A percentile compares a stretch with the other conserved stretches of the same genome.
phyloP scores from a whole-genome alignment of 2,329 filamentous ascomycete species.

The Eutypella sp. region DNA sequence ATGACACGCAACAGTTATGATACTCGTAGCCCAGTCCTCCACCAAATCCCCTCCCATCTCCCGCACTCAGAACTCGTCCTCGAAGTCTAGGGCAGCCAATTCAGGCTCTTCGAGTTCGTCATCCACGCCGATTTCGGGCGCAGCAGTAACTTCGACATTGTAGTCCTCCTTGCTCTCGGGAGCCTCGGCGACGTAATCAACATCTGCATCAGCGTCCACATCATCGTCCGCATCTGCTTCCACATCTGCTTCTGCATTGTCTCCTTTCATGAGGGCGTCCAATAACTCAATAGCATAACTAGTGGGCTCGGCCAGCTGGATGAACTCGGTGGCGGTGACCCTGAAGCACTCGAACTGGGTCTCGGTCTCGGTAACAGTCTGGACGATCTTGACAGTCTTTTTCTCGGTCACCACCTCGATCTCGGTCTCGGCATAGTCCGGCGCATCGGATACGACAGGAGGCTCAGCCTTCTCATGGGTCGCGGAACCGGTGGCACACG shows the following conservation, averaged over 20 bases:
- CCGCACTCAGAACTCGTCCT: no score
- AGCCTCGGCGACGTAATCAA: not conserved
- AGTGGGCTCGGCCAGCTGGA: not conserved
- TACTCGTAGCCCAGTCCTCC: no score
- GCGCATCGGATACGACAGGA: constrained; percentile 2
- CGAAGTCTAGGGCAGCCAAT: no score
- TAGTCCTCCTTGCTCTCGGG: not conserved
- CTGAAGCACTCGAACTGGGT: constrained; percentile 25
- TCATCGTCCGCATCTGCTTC: not conserved
- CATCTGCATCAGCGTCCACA: not conserved
- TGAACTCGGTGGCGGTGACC: constrained; percentile 5
- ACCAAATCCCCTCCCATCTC: no score
- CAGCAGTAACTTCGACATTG: no score
- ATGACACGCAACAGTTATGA: no score
- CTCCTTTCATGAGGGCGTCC: not conserved
- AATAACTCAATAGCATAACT: not conserved
- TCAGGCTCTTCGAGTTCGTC: no score
- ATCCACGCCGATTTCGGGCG: no score
- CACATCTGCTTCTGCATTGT: not conserved
- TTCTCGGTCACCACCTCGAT: constrained; percentile 23
- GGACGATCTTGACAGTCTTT: constrained; percentile 28
- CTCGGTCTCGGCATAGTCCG: constrained; percentile 17
- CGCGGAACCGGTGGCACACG: not conserved
- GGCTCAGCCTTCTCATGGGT: not conserved
- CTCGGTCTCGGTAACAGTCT: constrained; percentile 30